Conservation (phyloP, 495 filamentous ascomycete genomes). For the Aspergillus cavernicola region DNA sequence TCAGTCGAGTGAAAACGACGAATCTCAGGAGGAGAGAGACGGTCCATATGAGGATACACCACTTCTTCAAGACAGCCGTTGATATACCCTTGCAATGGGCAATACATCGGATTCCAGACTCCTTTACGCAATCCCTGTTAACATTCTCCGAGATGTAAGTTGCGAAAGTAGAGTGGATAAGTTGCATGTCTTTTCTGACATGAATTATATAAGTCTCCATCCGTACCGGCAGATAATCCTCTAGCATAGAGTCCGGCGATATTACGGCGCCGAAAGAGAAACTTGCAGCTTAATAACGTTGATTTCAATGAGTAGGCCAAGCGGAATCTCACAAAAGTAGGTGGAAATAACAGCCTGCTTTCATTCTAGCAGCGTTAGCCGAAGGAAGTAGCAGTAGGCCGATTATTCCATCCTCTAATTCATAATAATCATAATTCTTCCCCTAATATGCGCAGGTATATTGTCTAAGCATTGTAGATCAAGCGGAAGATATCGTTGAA, state of each 20-base stretch:
- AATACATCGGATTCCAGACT: too few relatives aligned
- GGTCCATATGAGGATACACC: conserved; percentile 40
- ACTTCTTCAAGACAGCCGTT: conserved; percentile 28
- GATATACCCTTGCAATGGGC: not conserved
- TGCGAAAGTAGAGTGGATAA: not conserved
- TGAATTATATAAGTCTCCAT: too few relatives aligned
- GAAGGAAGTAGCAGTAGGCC: not conserved
- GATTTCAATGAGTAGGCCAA: conserved; percentile 4
- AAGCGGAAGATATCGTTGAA: conserved; percentile 92
- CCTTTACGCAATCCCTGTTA: too few relatives aligned
- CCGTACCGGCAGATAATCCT: too few relatives aligned
- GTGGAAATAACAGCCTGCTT: not conserved
- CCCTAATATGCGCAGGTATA: not conserved
- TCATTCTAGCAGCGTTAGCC: not conserved
- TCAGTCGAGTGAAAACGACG: conserved; percentile 27
- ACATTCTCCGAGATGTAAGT: too few relatives aligned
- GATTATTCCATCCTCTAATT: conserved; percentile 7
- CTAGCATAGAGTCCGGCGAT: too few relatives aligned
- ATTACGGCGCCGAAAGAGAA: too few relatives aligned
- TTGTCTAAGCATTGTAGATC: conserved; percentile 48
- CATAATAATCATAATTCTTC: conserved; percentile 18
- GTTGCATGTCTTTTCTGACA: too few relatives aligned
- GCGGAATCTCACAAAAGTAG: not conserved
- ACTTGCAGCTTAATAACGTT: conserved; percentile 9
- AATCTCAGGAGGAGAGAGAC: conserved; percentile 15